Evolutionary conservation across 768 basidiomycete genomes (phyloP).

Genomic region (Suillus lakei): DNA sequence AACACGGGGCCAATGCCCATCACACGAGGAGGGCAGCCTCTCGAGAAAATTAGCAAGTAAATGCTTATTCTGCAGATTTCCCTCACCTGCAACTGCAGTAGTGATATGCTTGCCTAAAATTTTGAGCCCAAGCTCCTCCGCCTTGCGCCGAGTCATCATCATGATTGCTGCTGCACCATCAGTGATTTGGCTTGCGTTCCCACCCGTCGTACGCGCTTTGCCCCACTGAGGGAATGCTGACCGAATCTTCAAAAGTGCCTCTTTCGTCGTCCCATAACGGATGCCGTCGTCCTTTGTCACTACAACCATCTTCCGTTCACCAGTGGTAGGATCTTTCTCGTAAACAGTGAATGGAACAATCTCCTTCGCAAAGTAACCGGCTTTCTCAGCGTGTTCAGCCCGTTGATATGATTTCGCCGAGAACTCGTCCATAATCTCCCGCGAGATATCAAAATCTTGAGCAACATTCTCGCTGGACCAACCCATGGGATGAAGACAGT

Average conservation of each 20-base stretch:
- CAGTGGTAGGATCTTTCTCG: conserved; percentile 59
- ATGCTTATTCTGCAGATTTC: background rate
- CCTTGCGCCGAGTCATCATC: conserved; percentile 80
- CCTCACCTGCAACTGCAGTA: conserved; percentile 68
- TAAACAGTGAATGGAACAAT: conserved; percentile 79
- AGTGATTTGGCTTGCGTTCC: conserved; percentile 86
- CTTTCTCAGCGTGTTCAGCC: conserved; percentile 74
- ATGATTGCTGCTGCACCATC: conserved; percentile 85
- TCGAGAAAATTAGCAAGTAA: background rate
- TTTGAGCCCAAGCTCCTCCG: conserved; percentile 71
- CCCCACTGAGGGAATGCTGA: conserved; percentile 88
- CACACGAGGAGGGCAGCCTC: conserved; percentile 76
- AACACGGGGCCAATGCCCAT: conserved; percentile 89
- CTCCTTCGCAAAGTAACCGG: conserved; percentile 67
- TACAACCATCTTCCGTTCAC: conserved; percentile 54
- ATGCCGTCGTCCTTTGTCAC: conserved; percentile 80
- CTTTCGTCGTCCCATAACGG: conserved; percentile 72
- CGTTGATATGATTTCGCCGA: conserved; percentile 79
- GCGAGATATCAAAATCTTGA: conserved; percentile 67
- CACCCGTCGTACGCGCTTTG: conserved; percentile 73
- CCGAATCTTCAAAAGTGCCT: conserved; percentile 63
- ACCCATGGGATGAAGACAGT: conserved; percentile 78
- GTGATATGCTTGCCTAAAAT: conserved; percentile 81
- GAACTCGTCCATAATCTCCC: conserved; percentile 77
- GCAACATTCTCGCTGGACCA: conserved; percentile 93